Evolutionary conservation across 179 eudicot species (phyloP).

Genomic region (Silene noctiflora): DNA sequence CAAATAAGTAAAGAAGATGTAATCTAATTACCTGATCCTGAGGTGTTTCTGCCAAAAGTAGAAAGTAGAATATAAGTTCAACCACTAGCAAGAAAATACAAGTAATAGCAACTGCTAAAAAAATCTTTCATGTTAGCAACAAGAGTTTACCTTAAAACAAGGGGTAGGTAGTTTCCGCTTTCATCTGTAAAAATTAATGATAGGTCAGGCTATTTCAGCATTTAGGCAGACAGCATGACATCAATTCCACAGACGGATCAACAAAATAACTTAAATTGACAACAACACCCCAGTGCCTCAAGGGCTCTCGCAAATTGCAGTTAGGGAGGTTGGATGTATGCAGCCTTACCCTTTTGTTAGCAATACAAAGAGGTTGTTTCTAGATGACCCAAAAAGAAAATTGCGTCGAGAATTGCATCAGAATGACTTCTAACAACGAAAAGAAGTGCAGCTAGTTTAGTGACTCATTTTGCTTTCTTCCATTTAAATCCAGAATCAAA

Average conservation of each 20-base stretch:
- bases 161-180: slow-evolving; percentile 52
- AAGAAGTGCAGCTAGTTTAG: background rate
- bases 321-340: background rate
- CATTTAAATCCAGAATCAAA: background rate
- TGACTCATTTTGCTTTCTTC: background rate
- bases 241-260: background rate
- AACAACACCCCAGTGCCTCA: background rate
- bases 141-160: slow-evolving; percentile 38
- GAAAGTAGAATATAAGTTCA: background rate
- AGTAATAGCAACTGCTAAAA: slow-evolving; percentile 1
- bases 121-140: background rate
- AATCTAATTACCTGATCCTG: slow-evolving; percentile 24
- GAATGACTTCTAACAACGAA: background rate
- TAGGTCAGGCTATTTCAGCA: slow-evolving; percentile 2
- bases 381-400: background rate
- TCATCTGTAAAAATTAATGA: slow-evolving; percentile 35
- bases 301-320: background rate
- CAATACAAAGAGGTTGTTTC: background rate
- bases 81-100: background rate
- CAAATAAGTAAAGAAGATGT: background rate
- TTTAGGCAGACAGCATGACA: background rate
- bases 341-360: no score
- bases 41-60: slow-evolving; percentile 41
- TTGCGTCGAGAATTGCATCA: background rate
- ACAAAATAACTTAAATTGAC: background rate